A percentile compares a stretch with the other conserved stretches of the same genome.
Conservation (phyloP, 257 asterid species). For the Eustoma russellianum region DNA sequence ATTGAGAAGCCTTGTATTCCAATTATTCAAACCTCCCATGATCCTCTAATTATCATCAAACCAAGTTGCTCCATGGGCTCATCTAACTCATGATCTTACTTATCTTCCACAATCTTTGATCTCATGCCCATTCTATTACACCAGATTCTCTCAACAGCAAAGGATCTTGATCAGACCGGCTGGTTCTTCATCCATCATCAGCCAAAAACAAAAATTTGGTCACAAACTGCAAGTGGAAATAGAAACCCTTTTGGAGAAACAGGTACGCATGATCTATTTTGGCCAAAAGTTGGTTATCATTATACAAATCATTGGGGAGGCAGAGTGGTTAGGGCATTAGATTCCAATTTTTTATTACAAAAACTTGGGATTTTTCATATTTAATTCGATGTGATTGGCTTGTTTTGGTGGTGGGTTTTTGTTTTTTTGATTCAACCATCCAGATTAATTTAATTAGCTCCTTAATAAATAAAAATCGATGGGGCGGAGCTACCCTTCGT, state of each 20-base stretch:
- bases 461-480: constrained; percentile 19
- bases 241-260: constrained; percentile 17
- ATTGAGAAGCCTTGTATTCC: constrained; percentile 21
- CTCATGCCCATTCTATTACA: not conserved
- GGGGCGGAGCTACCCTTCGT: constrained; percentile 50
- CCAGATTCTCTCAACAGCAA: not conserved
- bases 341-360: constrained; percentile 5
- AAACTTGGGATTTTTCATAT: constrained; percentile 1
- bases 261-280: constrained; percentile 6
- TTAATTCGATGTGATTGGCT: constrained; percentile 24
- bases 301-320: constrained; percentile 21
- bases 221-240: constrained; percentile 7
- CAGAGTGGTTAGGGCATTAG: constrained; percentile 15
- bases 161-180: not conserved
- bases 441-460: constrained; percentile 1
- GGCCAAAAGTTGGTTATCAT: constrained; percentile 22
- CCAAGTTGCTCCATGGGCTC: constrained; percentile 32
- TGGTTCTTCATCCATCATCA: not conserved
- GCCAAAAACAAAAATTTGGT: constrained; percentile 3
- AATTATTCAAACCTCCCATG: constrained; percentile 42
- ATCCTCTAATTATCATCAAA: constrained; percentile 30
- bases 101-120: not conserved
- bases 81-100: constrained; percentile 20
- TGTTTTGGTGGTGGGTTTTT: constrained; percentile 22
- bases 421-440: constrained; percentile 11